Evolutionary conservation across 2,329 filamentous ascomycete genomes (phyloP).

Genomic region (Paecilomyces niveus): DNA sequence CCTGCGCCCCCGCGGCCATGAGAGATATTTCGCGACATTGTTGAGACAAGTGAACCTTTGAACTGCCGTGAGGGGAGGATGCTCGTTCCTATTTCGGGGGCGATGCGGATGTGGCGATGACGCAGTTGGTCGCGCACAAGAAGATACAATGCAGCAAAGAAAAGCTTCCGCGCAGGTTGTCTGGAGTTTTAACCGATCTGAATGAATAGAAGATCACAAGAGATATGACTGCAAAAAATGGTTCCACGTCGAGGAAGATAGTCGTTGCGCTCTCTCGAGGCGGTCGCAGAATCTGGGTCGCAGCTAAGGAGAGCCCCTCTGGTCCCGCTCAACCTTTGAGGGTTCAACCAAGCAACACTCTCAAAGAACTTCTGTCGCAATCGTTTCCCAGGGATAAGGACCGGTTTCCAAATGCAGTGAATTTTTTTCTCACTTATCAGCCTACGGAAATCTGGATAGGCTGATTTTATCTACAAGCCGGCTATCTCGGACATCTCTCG

Average conservation of each 20-base stretch:
- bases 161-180: not conserved
- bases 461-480: not conserved
- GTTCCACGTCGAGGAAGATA: not conserved
- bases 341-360: not conserved
- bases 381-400: not conserved
- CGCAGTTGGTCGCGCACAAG: not conserved
- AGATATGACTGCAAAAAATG: not conserved
- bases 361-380: too few relatives aligned
- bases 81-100: not conserved
- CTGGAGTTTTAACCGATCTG: not conserved
- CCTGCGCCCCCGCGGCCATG: constrained; percentile 73
- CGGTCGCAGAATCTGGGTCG: not conserved
- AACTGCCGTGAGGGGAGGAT: not conserved
- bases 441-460: too few relatives aligned
- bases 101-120: not conserved
- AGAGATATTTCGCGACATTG: constrained; percentile 39
- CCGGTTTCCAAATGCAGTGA: not conserved
- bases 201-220: not conserved
- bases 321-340: not conserved
- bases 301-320: not conserved
- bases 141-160: not conserved
- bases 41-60: not conserved
- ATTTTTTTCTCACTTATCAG: not conserved
- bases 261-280: not conserved
- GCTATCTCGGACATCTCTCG: not conserved